Base-by-base conservation (phyloP, 1,139 yeast species). In the Candida pseudoviswanathii region DNA sequence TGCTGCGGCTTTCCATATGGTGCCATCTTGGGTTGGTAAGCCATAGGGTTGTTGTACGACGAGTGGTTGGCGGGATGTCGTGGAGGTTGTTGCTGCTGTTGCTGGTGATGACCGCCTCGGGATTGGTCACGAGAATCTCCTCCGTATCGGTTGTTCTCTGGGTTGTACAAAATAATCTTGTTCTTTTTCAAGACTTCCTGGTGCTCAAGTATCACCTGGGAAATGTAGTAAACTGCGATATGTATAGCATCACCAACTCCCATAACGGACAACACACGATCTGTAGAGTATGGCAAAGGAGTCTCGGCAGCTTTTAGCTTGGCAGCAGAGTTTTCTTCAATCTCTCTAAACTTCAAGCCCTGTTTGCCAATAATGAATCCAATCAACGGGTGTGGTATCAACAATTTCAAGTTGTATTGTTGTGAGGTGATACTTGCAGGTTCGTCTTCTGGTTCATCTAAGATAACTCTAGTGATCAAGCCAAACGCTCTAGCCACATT, bases 161-260 rank as follows among this genome's bases (percentile, higher is more conserved):
- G 91, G 59, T 84, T 84, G 63, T 86, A 86, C 60, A 75, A 85
- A 1, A 85, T 68, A 54, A 83, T 68, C 62, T 84, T 74, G 59
- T 72, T 70, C 57, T 76, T 73, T 52, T 77, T 80, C 51, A 81
- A 70, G 31, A 73, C 68, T 48, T 80, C 83, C 54, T 79, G 78
- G 61, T 82, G 85, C 55, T 84, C 87, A 51, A 82, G 65, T 49
- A 86, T 73, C 5, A 87, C 85, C 62, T 84, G 85, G 2, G 88
- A 82, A 50, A 89, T 78, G 61, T 86, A 86, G 64, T 85, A 88
- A 0, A 86, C 75, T 5, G 97, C 97, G 57, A 89, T 87, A 61
- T 89, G 96, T 46, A 91, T 81, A 2, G 96, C 92, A 67, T 88
- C 96, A 3, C 92, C 91, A 8, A 87, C 95, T 3, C 97, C 97